Base-by-base conservation (phyloP, 305 asterid genomes). In the Solanum hybrid region DNA sequence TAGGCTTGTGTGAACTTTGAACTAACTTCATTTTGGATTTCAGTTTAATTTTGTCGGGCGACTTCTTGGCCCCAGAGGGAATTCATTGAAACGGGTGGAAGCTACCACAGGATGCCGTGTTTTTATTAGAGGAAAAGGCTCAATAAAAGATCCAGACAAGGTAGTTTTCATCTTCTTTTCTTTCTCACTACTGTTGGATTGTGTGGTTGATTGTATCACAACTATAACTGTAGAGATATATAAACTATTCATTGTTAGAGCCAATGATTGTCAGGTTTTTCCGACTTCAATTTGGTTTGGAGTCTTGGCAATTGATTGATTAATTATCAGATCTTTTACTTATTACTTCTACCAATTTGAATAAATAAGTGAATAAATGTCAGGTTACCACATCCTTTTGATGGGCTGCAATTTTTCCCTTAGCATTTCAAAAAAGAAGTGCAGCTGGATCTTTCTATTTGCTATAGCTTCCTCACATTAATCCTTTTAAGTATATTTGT, bases 11-110 rank as follows among this genome's bases (percentile, higher is more conserved):
- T 84, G 41, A 84, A 31, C 31, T 31, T 57, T 85, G 45, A 61
- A 57, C 77, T 65, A 51, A 31, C 77, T 68, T 84, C 68, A 90
- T 84, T 87, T 34, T 91, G 91, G 75, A 79, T 92, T 91, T 32
- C 89, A 97, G 99, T 97, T 97, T 96, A 97, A 97, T 94, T 97
- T 97, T 91, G 99, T 97, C 37, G 99, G 99, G 73, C 96, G 99
- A 57, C 99, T 97, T 89, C 91, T 97, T 95, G 99, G 99, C 27
- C 98, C 99, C 89, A 94, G 99, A 92, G 99, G 99, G 39, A 97
- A 97, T 94, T 97, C 99, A 61, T 91, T 96, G 94, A 97, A 97
- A 89, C 93, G 98, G 90, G 99, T 97, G 89, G 99, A 97, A 93
- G 97, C 94, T 90, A 96, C 98, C 68, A 96, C 99, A 41, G 99